Percentiles rank a stretch among this genome's conserved stretches.
phyloP scores from a whole-genome alignment of 768 basidiomycete genomes.

The Pleurotus djamor region DNA sequence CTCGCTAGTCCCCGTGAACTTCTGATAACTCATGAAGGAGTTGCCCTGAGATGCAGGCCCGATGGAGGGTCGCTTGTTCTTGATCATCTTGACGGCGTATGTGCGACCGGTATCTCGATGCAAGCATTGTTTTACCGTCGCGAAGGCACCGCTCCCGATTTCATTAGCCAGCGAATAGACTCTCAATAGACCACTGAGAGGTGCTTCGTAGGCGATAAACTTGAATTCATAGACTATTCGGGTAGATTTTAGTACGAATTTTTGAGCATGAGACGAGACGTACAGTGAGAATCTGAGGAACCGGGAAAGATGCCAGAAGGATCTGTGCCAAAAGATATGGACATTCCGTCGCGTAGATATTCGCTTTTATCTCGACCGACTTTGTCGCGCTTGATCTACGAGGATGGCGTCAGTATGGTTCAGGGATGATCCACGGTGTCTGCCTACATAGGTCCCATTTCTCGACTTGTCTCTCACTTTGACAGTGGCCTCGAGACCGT shows the following conservation, averaged over 20 bases:
- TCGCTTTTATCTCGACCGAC: slow-evolving; percentile 54
- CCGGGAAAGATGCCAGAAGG: not conserved
- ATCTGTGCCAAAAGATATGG: slow-evolving; percentile 81
- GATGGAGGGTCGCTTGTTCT: slow-evolving; percentile 28
- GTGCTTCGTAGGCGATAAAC: slow-evolving; percentile 48
- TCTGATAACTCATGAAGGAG: slow-evolving; percentile 32
- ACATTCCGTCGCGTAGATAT: slow-evolving; percentile 76
- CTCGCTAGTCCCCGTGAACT: slow-evolving; percentile 40
- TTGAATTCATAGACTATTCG: slow-evolving; percentile 71
- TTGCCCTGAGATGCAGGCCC: slow-evolving; percentile 23
- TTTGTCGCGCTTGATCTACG: slow-evolving; percentile 64
- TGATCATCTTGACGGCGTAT: slow-evolving; percentile 90
- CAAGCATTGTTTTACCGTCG: slow-evolving; percentile 85
- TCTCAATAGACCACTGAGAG: slow-evolving; percentile 53
- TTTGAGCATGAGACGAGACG: not conserved
- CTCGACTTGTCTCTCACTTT: slow-evolving; percentile 57
- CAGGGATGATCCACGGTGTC: slow-evolving; percentile 7
- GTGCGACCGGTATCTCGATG: slow-evolving; percentile 66
- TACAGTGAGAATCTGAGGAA: slow-evolving; percentile 22
- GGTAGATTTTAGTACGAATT: not conserved
- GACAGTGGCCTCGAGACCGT: slow-evolving; percentile 35
- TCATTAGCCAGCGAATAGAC: slow-evolving; percentile 65
- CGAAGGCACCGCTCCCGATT: slow-evolving; percentile 91
- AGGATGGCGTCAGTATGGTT: not conserved
- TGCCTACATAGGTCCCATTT: slow-evolving; percentile 72